Conservation (phyloP, 495 filamentous ascomycete species). For the Hypoxylon lienhwacheense region DNA sequence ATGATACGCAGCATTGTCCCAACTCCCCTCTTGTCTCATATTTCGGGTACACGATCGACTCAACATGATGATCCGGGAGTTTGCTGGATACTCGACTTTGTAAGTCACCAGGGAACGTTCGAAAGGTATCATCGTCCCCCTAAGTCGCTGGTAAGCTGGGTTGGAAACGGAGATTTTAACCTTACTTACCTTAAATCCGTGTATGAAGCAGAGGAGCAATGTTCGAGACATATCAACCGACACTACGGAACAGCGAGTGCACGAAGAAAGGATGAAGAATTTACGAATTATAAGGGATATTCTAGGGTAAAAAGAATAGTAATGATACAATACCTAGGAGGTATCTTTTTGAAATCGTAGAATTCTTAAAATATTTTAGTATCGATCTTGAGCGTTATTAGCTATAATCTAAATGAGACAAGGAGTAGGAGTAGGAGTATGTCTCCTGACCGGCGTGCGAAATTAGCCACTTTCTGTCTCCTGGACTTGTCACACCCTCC, state of each 20-base stretch:
- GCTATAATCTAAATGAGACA: background rate
- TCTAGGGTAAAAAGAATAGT: background rate
- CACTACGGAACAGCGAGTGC: no score
- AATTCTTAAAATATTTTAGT: background rate
- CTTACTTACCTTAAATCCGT: slow-evolving; percentile 82
- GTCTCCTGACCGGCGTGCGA: background rate
- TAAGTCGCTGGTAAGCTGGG: slow-evolving; percentile 37
- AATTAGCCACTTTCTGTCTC: background rate
- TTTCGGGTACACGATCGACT: slow-evolving; percentile 76
- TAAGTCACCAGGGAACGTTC: slow-evolving; percentile 72
- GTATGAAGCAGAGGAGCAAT: slow-evolving; percentile 84
- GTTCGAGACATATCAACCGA: slow-evolving; percentile 77
- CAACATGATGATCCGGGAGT: slow-evolving; percentile 71
- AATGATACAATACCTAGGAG: no score
- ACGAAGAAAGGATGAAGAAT: background rate
- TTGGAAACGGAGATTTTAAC: background rate
- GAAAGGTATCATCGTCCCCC: slow-evolving; percentile 89
- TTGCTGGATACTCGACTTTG: slow-evolving; percentile 65
- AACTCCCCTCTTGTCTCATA: slow-evolving; percentile 92
- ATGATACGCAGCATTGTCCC: slow-evolving; percentile 68
- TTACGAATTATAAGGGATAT: background rate
- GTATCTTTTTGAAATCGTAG: no score
- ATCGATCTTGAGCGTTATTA: background rate
- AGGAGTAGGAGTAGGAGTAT: no score
- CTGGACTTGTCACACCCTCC: slow-evolving; percentile 20